Evolutionary conservation across 805 yeast species (phyloP).

Genomic region (Nakazawaea sp.): DNA sequence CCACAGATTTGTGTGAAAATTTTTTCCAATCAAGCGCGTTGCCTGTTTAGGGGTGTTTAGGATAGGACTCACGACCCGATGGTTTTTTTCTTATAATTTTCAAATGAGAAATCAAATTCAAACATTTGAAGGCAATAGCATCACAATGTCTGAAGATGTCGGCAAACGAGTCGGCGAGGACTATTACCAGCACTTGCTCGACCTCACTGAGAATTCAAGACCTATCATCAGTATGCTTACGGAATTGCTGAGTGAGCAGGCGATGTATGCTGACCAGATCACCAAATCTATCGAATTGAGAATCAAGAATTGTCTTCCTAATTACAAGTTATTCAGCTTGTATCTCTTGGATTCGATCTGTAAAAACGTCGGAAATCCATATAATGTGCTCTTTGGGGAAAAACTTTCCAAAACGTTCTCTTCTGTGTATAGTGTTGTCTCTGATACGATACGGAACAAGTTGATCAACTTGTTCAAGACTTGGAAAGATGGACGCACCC

Average conservation of each 20-base stretch:
- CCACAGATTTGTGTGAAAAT: neutral
- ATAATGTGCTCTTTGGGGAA: constrained; percentile 69
- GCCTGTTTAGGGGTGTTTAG: neutral
- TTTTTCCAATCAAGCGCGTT: neutral
- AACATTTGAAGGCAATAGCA: no score
- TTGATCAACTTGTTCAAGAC: constrained; percentile 75
- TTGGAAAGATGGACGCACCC: constrained; percentile 69
- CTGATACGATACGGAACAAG: constrained; percentile 66
- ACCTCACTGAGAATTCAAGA: constrained; percentile 79
- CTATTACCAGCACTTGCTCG: constrained; percentile 63
- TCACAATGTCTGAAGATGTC: no score
- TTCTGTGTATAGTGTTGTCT: constrained; percentile 71
- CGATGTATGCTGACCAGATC: constrained; percentile 69
- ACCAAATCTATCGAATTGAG: constrained; percentile 69
- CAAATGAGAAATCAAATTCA: no score
- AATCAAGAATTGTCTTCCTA: constrained; percentile 71
- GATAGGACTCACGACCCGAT: no score
- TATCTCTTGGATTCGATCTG: constrained; percentile 88
- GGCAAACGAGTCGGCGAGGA: constrained; percentile 41
- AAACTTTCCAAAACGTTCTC: constrained; percentile 66
- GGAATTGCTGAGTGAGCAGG: constrained; percentile 78
- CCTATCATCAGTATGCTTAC: constrained; percentile 87
- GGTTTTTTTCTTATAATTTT: no score
- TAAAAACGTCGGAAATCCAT: constrained; percentile 87
- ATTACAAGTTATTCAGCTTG: constrained; percentile 75